Base-by-base conservation (phyloP, 805 yeast genomes). In the Ogataea chonburiensis region DNA sequence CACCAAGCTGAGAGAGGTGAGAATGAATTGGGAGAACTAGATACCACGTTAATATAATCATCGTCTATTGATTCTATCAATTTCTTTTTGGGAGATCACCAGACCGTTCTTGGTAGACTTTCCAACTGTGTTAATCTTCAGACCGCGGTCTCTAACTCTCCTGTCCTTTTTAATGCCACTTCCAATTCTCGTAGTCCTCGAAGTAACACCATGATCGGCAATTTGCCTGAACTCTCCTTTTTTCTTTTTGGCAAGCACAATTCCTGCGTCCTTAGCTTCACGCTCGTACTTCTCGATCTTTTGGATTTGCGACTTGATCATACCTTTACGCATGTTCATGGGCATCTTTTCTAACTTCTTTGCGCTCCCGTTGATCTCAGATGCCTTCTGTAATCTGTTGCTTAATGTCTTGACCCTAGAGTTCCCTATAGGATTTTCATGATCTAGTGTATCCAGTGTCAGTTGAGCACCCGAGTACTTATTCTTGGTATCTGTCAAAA, bases 231-330 rank as follows among this genome's bases (percentile, higher is more conserved):
- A 66, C 43, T 81, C 76, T 5, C 87, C 89, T 60, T 79, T 81
- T 49, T 69, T 71, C 17, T 71, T 78, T 51, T 74, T 79, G 3
- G 95, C 78, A 27, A 91, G 65, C n/a, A 93, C 73, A 37, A 91
- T 85, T 10, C 98, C 98, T 5, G 94, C 95, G 13, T 91, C 91
- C 43, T 68, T 73, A 6, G 98, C 97, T 33, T 86, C 88, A 34
- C 70, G 66, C 56, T 86, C 95, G 52, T 69, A 76, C 50, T 73
- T 73, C 16, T 64, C 56, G 13, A 77, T 73, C 45, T 77, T 73
- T 14, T 63, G 57, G 22, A 71, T 61, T 29, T 80, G 73, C 28
- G 79, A 71, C 22, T 68, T 63, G 17, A 86, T 66, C 81, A 89
- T 83, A 3, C 96, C 96, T 54, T 84, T 85, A 38, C 97, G 73